phyloP scores from a whole-genome alignment of 768 basidiomycete genomes.

The Phaeolepiota aurea region DNA sequence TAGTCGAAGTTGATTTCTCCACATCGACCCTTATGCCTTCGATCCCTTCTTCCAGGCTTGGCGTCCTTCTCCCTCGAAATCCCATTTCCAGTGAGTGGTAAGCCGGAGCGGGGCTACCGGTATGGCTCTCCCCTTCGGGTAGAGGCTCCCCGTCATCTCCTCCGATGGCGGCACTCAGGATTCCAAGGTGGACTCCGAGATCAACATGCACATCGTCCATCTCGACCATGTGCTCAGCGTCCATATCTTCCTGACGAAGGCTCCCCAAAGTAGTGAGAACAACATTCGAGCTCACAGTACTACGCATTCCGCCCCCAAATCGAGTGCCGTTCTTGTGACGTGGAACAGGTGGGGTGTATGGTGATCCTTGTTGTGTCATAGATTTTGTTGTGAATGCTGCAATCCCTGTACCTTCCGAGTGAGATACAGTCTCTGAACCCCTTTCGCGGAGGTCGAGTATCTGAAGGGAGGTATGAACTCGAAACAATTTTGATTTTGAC shows the following conservation, averaged over 20 bases:
- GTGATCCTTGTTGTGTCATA: constrained; percentile 43
- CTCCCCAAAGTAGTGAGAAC: constrained; percentile 59
- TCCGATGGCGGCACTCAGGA: constrained; percentile 40
- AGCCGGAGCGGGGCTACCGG: constrained; percentile 45
- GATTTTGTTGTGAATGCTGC: constrained; percentile 62
- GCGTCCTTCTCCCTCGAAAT: constrained; percentile 18
- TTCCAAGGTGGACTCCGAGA: constrained; percentile 44
- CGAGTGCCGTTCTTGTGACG: constrained; percentile 33
- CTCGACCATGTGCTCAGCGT: constrained; percentile 44
- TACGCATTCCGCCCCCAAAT: constrained; percentile 34
- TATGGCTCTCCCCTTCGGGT: constrained; percentile 30
- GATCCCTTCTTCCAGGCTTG: constrained; percentile 22
- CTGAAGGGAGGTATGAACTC: constrained; percentile 22
- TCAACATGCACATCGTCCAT: constrained; percentile 50
- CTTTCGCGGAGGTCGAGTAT: constrained; percentile 80
- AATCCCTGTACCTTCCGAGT: constrained; percentile 66
- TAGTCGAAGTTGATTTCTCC: constrained; percentile 47
- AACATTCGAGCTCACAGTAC: constrained; percentile 52
- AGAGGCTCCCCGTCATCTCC: constrained; percentile 46
- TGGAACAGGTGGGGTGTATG: constrained; percentile 42
- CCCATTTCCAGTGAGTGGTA: constrained; percentile 45
- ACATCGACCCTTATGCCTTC: constrained; percentile 53
- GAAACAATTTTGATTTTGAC: not conserved
- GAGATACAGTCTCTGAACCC: constrained; percentile 69
- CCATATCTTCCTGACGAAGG: constrained; percentile 42